Percentiles rank a stretch among this genome's conserved stretches.
Evolutionary conservation across 2,329 filamentous ascomycete genomes (phyloP).

Genomic region (Fusarium longipes): DNA sequence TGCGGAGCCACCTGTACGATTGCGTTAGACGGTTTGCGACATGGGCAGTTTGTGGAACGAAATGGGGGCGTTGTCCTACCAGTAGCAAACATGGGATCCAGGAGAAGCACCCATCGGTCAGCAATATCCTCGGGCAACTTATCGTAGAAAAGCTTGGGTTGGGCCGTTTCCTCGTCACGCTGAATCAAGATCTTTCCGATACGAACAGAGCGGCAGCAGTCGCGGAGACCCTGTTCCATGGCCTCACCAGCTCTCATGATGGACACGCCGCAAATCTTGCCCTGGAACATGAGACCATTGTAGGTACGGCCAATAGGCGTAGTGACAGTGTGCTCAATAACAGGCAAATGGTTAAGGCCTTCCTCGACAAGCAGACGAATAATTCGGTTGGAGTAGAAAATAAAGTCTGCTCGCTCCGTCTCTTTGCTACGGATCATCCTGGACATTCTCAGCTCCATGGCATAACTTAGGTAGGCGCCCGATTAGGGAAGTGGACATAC

Average conservation of each 20-base stretch:
- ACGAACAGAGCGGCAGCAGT: slow-evolving; percentile 96
- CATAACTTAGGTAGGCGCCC: slow-evolving; percentile 17
- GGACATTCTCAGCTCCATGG: slow-evolving; percentile 40
- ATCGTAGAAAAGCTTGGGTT: slow-evolving; percentile 96
- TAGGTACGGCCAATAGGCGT: slow-evolving; percentile 92
- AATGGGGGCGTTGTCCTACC: slow-evolving; percentile 61
- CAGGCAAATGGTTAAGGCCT: slow-evolving; percentile 94
- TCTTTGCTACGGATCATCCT: slow-evolving; percentile 96
- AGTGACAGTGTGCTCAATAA: slow-evolving; percentile 87
- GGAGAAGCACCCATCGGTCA: slow-evolving; percentile 88
- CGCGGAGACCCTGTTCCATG: slow-evolving; percentile 96
- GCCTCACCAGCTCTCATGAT: slow-evolving; percentile 99
- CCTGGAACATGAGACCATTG: slow-evolving; percentile 92
- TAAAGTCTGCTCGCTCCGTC: slow-evolving; percentile 94
- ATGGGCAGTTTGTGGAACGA: slow-evolving; percentile 4
- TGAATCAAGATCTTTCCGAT: slow-evolving; percentile 99
- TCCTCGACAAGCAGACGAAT: slow-evolving; percentile 97
- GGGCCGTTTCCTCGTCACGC: slow-evolving; percentile 91
- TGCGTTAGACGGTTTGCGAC: slow-evolving; percentile 17
- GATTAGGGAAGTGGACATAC: slow-evolving; percentile 67
- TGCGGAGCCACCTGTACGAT: slow-evolving; percentile 80
- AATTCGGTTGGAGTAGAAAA: slow-evolving; percentile 99
- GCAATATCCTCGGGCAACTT: slow-evolving; percentile 96
- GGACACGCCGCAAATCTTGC: slow-evolving; percentile 97
- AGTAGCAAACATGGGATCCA: slow-evolving; percentile 99